Percentiles rank a stretch among this genome's conserved stretches.
Evolutionary conservation across 73 alveolate species (phyloP).

Genomic region (Uronychia binucleata): DNA sequence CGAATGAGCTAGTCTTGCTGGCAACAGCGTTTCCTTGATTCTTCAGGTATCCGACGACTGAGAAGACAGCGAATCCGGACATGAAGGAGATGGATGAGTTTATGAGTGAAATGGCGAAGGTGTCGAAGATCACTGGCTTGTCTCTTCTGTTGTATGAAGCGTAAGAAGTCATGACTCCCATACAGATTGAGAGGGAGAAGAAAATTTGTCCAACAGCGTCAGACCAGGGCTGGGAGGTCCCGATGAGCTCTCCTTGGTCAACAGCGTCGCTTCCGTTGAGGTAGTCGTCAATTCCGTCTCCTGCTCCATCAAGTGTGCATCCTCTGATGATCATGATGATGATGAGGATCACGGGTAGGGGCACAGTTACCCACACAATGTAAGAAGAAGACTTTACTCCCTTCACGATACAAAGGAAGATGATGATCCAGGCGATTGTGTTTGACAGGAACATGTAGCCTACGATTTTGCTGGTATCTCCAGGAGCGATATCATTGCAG

Average conservation of each 20-base stretch:
- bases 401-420: neutral
- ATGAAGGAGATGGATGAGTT: neutral
- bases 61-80: neutral
- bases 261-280: neutral
- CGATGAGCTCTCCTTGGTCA: neutral
- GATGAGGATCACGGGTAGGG: neutral
- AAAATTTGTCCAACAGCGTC: slow-evolving; percentile 12
- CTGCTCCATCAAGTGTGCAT: slow-evolving; percentile 5
- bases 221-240: neutral
- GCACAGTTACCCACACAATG: neutral
- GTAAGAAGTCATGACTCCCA: slow-evolving; percentile 28
- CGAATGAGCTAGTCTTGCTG: neutral
- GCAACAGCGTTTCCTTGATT: neutral
- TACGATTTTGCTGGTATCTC: too few relatives aligned
- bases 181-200: slow-evolving; percentile 1
- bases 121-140: neutral
- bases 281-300: neutral
- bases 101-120: neutral
- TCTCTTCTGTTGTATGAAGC: neutral
- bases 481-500: too few relatives aligned
- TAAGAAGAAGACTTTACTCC: slow-evolving; percentile 1
- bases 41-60: neutral
- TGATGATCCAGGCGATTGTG: slow-evolving; percentile 20
- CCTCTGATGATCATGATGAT: too few relatives aligned
- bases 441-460: too few relatives aligned